Conservation (phyloP, 768 basidiomycete species). For the Auriscalpium microsporum region DNA sequence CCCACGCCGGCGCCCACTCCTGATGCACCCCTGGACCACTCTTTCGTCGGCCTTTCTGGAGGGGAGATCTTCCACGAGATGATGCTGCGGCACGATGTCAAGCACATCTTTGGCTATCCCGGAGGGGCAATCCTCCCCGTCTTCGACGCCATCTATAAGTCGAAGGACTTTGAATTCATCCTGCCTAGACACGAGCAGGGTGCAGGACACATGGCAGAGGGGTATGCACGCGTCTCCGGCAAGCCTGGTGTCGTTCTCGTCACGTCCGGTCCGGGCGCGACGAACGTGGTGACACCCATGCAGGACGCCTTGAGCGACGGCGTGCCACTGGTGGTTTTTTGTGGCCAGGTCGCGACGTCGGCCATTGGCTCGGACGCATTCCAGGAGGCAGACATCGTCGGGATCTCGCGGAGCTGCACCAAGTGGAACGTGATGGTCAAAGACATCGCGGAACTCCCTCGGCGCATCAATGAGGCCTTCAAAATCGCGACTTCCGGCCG, state of each 20-base stretch:
- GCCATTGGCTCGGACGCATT: slow-evolving; percentile 98
- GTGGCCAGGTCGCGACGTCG: slow-evolving; percentile 98
- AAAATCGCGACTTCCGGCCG: slow-evolving; percentile 97
- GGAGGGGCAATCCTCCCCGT: slow-evolving; percentile 98
- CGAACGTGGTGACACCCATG: slow-evolving; percentile 96
- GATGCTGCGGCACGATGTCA: slow-evolving; percentile 96
- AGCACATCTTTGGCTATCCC: slow-evolving; percentile 96
- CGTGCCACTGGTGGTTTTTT: slow-evolving; percentile 89
- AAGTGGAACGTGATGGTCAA: slow-evolving; percentile 99
- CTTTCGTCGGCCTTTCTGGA: slow-evolving; percentile 90
- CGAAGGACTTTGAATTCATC: slow-evolving; percentile 88
- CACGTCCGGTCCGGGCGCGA: slow-evolving; percentile 96
- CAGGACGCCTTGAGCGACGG: slow-evolving; percentile 96
- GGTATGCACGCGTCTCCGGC: slow-evolving; percentile 94
- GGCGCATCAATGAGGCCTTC: slow-evolving; percentile 98
- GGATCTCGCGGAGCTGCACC: slow-evolving; percentile 94
- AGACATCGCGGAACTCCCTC: slow-evolving; percentile 87
- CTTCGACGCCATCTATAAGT: slow-evolving; percentile 99
- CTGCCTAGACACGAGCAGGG: slow-evolving; percentile 97
- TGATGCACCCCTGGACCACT: slow-evolving; percentile 56
- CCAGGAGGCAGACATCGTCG: slow-evolving; percentile 96
- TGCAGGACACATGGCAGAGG: slow-evolving; percentile 98
- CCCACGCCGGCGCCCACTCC: slow-evolving; percentile 22
- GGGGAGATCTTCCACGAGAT: slow-evolving; percentile 99
- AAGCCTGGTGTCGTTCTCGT: slow-evolving; percentile 97